Conservation (phyloP, 2,329 filamentous ascomycete genomes). For the Westerdykella sp. region DNA sequence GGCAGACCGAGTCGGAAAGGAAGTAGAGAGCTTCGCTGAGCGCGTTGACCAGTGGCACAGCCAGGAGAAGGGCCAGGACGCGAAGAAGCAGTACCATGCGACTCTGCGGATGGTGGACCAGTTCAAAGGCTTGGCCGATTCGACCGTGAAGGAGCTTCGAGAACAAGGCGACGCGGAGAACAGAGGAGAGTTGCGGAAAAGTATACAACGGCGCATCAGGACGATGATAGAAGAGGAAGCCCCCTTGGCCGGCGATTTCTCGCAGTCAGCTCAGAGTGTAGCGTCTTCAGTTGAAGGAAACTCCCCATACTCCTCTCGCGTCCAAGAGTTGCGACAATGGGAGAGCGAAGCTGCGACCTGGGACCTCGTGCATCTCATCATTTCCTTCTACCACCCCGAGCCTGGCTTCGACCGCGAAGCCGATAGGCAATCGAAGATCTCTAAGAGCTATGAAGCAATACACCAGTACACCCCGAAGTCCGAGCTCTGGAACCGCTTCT, state of each 20-base stretch:
- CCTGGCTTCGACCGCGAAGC: conserved; percentile 27
- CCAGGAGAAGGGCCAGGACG: conserved; percentile 19
- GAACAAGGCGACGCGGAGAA: conserved; percentile 38
- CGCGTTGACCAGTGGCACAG: conserved; percentile 65
- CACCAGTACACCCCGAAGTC: conserved; percentile 53
- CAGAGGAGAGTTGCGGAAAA: conserved; percentile 25
- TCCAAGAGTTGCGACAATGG: conserved; percentile 56
- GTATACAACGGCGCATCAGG: conserved; percentile 28
- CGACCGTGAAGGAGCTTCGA: conserved; percentile 44
- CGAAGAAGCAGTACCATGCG: conserved; percentile 50
- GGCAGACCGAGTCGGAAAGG: conserved; percentile 64
- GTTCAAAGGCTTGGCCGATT: conserved; percentile 47
- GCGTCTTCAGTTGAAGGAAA: conserved; percentile 14
- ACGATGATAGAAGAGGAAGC: conserved; percentile 19
- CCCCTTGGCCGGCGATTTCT: conserved; percentile 8
- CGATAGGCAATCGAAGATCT: conserved; percentile 29
- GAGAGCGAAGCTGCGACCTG: conserved; percentile 85
- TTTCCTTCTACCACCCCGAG: conserved; percentile 58
- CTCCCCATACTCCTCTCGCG: conserved; percentile 27
- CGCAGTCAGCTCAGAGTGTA: background rate
- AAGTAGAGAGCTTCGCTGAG: conserved; percentile 82
- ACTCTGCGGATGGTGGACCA: conserved; percentile 35
- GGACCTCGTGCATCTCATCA: conserved; percentile 71
- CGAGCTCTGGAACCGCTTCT: conserved; percentile 66
- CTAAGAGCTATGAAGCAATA: conserved; percentile 21